Conservation (phyloP, 2,329 filamentous ascomycete species). For the Penicillium paneum region DNA sequence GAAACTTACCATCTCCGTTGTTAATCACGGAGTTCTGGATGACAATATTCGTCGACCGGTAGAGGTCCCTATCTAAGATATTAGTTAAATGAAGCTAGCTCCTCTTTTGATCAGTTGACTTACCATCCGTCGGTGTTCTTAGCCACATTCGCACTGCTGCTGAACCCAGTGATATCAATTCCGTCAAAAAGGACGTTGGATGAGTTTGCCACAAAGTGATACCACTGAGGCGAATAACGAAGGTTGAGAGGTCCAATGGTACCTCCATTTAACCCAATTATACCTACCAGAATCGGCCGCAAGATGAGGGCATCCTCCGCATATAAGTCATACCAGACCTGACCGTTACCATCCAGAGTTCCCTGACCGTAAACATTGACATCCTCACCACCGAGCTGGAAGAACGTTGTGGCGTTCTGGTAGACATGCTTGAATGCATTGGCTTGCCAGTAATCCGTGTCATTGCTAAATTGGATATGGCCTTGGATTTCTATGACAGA, state of each 20-base stretch:
- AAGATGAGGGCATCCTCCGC: conserved; percentile 56
- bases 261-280: conserved; percentile 56
- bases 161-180: conserved; percentile 58
- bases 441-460: conserved; percentile 66
- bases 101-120: neutral
- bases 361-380: conserved; percentile 67
- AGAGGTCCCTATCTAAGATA: conserved; percentile 33
- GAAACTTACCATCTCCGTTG: conserved; percentile 57
- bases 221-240: conserved; percentile 61
- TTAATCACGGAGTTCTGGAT: conserved; percentile 65
- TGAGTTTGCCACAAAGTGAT: conserved; percentile 64
- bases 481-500: conserved; percentile 53
- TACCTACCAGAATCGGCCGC: conserved; percentile 57
- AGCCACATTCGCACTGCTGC: conserved; percentile 52
- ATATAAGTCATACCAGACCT: conserved; percentile 64
- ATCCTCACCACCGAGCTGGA: conserved; percentile 62
- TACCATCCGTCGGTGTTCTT: conserved; percentile 64
- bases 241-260: conserved; percentile 60
- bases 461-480: conserved; percentile 60
- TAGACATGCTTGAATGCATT: conserved; percentile 63
- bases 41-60: conserved; percentile 59
- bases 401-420: conserved; percentile 66
- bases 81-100: neutral
- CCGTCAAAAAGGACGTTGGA: conserved; percentile 62
- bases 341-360: conserved; percentile 62